These are phyloP conservation scores for Hemileccinum rubropunctum DNA, from an alignment of 768 basidiomycete genomes.

Conservation along the genomic window DNA sequence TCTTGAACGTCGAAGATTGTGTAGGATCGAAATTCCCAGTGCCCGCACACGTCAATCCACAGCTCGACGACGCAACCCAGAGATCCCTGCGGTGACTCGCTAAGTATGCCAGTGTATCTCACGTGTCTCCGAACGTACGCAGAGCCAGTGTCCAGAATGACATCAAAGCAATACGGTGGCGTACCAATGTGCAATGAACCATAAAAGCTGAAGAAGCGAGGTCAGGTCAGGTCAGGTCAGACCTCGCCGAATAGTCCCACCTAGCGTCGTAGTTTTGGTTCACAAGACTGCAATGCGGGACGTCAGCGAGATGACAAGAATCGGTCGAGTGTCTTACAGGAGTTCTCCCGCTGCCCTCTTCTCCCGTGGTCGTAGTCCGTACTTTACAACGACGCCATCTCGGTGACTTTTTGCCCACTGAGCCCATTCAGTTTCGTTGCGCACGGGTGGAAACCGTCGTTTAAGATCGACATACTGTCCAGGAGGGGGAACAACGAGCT, in stretches of 20 bases:
- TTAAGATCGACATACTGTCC: conserved; percentile 23
- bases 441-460: conserved; percentile 9
- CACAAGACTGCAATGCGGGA: conserved; percentile 41
- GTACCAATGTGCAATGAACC: conserved; percentile 42
- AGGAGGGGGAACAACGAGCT: conserved; percentile 4
- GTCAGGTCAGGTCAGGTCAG: neutral
- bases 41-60: conserved; percentile 31
- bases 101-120: neutral
- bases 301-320: conserved; percentile 1
- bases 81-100: conserved; percentile 40
- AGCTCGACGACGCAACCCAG: conserved; percentile 44
- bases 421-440: conserved; percentile 21
- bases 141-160: conserved; percentile 53
- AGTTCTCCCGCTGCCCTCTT: conserved; percentile 49
- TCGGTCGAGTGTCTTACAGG: conserved; percentile 32
- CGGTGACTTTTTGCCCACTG: conserved; percentile 46
- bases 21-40: conserved; percentile 32
- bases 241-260: conserved; percentile 27
- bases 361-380: conserved; percentile 30
- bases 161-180: conserved; percentile 42
- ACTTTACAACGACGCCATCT: conserved; percentile 45
- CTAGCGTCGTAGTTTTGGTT: conserved; percentile 66
- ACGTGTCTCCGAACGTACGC: conserved; percentile 21
- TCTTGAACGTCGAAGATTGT: conserved; percentile 37
- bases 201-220: conserved; percentile 24